A percentile compares a stretch with the other conserved stretches of the same genome.
These are phyloP conservation scores for Phytophthora fragariae DNA, from an alignment of 352 stramenopile genomes.

Conservation along the genomic window DNA sequence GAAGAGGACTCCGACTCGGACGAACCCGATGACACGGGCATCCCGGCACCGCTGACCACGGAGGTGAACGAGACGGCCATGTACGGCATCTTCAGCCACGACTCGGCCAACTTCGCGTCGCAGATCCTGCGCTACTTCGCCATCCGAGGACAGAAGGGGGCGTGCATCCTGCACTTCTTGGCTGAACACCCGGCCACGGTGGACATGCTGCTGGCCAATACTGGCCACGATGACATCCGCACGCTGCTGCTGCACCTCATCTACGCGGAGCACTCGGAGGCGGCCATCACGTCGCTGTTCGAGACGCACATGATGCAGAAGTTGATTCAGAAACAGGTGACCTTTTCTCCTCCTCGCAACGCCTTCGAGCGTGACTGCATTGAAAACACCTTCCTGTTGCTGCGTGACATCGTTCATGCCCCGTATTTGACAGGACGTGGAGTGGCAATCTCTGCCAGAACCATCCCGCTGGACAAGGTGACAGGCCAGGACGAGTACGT, in stretches of 20 bases:
- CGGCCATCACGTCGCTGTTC: conserved; percentile 75
- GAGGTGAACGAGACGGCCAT: conserved; percentile 53
- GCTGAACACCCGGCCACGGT: conserved; percentile 59
- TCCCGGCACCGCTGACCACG: conserved; percentile 45
- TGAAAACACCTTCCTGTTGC: conserved; percentile 83
- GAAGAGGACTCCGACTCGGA: conserved; percentile 50
- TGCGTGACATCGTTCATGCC: conserved; percentile 84
- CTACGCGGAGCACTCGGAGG: conserved; percentile 87
- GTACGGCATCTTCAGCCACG: conserved; percentile 79
- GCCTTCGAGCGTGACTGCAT: conserved; percentile 78
- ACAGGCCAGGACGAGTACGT: conserved; percentile 90
- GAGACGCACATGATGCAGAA: conserved; percentile 76
- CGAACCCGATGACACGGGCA: conserved; percentile 41
- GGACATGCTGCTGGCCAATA: conserved; percentile 80
- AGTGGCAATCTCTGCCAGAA: conserved; percentile 88
- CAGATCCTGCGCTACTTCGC: conserved; percentile 87
- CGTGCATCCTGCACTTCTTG: conserved; percentile 82
- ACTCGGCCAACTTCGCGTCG: conserved; percentile 81
- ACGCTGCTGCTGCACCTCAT: conserved; percentile 81
- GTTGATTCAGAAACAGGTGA: conserved; percentile 82
- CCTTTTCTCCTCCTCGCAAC: conserved; percentile 73
- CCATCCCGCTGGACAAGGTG: conserved; percentile 85
- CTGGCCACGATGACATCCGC: conserved; percentile 84
- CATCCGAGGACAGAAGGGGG: conserved; percentile 77
- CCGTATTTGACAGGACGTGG: conserved; percentile 84